A percentile compares a stretch with the other conserved stretches of the same genome.
Evolutionary conservation across 78 protist species (phyloP).

Genomic region (Emiliania huxleyi): DNA sequence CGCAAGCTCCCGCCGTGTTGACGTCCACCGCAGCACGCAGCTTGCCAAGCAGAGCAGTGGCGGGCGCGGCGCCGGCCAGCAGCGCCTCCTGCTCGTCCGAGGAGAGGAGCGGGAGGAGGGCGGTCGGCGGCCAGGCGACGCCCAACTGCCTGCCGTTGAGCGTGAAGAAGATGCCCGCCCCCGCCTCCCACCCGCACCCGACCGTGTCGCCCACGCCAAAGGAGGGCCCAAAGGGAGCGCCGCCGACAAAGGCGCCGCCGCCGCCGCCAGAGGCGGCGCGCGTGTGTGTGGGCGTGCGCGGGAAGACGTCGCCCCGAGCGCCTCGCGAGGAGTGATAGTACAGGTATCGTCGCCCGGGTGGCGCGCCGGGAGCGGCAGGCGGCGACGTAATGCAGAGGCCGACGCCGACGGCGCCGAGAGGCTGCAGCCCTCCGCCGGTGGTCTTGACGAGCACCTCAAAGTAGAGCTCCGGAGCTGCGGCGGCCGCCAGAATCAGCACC

Average conservation of each 20-base stretch:
- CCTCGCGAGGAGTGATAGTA: neutral
- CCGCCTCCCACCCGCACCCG: neutral
- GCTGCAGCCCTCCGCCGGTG: neutral
- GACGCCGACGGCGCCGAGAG: neutral
- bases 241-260: neutral
- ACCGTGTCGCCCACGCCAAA: neutral
- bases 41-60: neutral
- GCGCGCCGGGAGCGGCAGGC: no score
- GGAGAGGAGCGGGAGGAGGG: neutral
- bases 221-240: neutral
- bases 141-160: constrained; percentile 8
- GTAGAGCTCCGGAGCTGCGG: neutral
- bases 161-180: neutral
- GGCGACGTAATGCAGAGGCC: no score
- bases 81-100: neutral
- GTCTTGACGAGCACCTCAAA: neutral
- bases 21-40: neutral
- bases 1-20: neutral
- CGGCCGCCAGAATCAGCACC: neutral
- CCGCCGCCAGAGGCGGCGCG: neutral
- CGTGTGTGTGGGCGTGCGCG: neutral
- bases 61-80: neutral
- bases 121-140: neutral
- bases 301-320: neutral
- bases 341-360: neutral